Percentiles rank a stretch among this genome's conserved stretches.
Conservation (phyloP, 2,329 filamentous ascomycete species). For the Paecilomyces formosus region DNA sequence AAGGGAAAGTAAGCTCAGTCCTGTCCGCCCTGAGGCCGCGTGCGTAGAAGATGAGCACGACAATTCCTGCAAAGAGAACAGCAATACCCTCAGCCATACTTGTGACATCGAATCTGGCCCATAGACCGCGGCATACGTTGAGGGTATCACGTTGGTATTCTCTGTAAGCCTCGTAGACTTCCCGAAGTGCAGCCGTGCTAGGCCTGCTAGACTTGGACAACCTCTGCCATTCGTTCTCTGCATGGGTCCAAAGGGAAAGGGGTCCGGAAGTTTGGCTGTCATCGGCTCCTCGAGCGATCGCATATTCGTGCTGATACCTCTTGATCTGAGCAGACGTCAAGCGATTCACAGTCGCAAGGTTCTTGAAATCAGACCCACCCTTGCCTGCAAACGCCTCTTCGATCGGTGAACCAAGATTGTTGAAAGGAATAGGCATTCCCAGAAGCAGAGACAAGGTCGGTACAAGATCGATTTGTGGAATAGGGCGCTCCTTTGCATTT, state of each 20-base stretch:
- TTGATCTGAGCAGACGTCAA: slow-evolving; percentile 79
- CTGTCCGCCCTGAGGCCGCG: slow-evolving; percentile 48
- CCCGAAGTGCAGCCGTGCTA: slow-evolving; percentile 29
- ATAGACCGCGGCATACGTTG: slow-evolving; percentile 70
- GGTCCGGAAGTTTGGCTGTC: slow-evolving; percentile 52
- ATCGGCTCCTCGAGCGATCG: slow-evolving; percentile 61
- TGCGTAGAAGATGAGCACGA: slow-evolving; percentile 67
- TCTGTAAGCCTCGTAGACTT: slow-evolving; percentile 52
- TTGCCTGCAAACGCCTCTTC: slow-evolving; percentile 81
- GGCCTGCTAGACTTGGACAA: slow-evolving; percentile 33
- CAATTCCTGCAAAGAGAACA: slow-evolving; percentile 61
- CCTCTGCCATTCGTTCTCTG: slow-evolving; percentile 48
- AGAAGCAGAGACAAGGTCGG: slow-evolving; percentile 83
- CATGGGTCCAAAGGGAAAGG: slow-evolving; percentile 52
- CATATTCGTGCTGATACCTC: slow-evolving; percentile 81
- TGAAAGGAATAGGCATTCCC: slow-evolving; percentile 89
- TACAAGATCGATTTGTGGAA: slow-evolving; percentile 86
- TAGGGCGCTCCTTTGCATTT: slow-evolving; percentile 67
- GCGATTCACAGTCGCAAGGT: slow-evolving; percentile 68
- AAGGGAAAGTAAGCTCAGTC: slow-evolving; percentile 45
- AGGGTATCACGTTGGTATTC: slow-evolving; percentile 74
- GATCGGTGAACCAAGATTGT: slow-evolving; percentile 87
- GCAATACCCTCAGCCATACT: slow-evolving; percentile 76
- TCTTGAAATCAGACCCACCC: slow-evolving; percentile 63
- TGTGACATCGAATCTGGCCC: slow-evolving; percentile 84